Base-by-base conservation (phyloP, 129 eudicot species). In the Gnaphalium uliginosum region DNA sequence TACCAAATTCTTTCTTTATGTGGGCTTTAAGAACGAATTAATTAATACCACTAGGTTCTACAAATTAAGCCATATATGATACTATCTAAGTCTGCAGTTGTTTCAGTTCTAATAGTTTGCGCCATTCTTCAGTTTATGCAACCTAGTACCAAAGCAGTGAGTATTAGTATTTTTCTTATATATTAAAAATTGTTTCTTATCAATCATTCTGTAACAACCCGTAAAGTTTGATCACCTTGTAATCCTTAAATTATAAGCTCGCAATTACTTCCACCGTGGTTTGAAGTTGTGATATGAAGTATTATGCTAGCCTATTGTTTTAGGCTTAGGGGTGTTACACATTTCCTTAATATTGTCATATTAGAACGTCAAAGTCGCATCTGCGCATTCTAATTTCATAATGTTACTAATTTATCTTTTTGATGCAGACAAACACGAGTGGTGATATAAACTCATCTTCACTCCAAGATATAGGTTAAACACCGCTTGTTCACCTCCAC, bases 71-170 rank as follows among this genome's bases (percentile, higher is more conserved):
- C n/a, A n/a, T n/a, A n/a, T 41, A 62, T 17, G 23, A 62, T 4
- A 41, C 27, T 62, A 27, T 15, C 68, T 25, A 62, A 62, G 65
- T 59, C 32, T 59, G 32, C 65, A 24, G 26, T 59, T 13, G n/a
- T 9, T 59, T 59, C 29, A 24, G 15, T 22, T 59, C 29, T 59
- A 21, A 6, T 59, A 24, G 65, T 26, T 24, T 59, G 22, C 11
- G 30, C 23, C 15, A 1, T 24, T 59, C 65, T 80, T 61, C 48
- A 76, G 5, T 33, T 84, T 37, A 76, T 79, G 75, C 72, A 61
- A 61, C 66, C 72, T 27, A n/a, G 48, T 53, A 29, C 24, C 59
- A 72, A 32, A 51, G 53, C 57, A 72, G 79, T 66, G 33, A 22
- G 24, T 29, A 8, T 23, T 2, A 29, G 0, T 29, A 35, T 59